Evolutionary conservation across 495 filamentous ascomycete genomes (phyloP), one percentile per base, ranked within the genome.

Genomic region (Xylaria telfairii): DNA sequence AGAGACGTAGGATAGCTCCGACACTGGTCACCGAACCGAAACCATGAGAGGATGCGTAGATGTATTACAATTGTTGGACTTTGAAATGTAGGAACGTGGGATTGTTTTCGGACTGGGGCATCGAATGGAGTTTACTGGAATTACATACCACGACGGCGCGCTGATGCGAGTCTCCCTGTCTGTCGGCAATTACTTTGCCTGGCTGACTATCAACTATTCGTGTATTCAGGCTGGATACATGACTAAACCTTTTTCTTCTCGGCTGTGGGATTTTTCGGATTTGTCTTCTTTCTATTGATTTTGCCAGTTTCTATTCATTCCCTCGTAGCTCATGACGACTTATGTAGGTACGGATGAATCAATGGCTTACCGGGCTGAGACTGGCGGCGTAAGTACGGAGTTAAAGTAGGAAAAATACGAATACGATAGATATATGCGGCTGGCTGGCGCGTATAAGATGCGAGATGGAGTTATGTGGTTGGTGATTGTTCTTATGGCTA

Each of bases 1-100:
- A 97, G 83, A 92, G 90, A 80, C 85, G 93, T 72, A 87, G 93
- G 63, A 89, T 96, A 69, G 92, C 92, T 17, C 93, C 93, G 8
- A 95, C 93, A 0, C 84, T 89, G 6, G 83, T 96, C 7, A 63
- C 71, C 1, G 76, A 76, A 8, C 24, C 34, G 21, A 65, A 44
- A 21, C 34, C n/a, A 49, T 65, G 37, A 62, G n/a, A 9, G 9
- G n/a, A 30, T 59, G 28, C 19, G 41, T 10, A 41, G 9, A 21
- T 42, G 46, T 28, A 44, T 28, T 42, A 54, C 28, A 46, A 46
- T 30, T 54, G 26, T 17, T 57, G 37, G 39, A 65, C 28, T 65
- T 21, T 26, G 42, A 19, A 47, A 39, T 9, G 57, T 7, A 10
- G 17, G 24, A 67, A 67, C 5, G 1, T 15, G 24, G 46, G 51